A percentile compares a stretch with the other conserved stretches of the same genome.
Evolutionary conservation across 805 yeast species (phyloP).

Genomic region (Candida hungchunana): DNA sequence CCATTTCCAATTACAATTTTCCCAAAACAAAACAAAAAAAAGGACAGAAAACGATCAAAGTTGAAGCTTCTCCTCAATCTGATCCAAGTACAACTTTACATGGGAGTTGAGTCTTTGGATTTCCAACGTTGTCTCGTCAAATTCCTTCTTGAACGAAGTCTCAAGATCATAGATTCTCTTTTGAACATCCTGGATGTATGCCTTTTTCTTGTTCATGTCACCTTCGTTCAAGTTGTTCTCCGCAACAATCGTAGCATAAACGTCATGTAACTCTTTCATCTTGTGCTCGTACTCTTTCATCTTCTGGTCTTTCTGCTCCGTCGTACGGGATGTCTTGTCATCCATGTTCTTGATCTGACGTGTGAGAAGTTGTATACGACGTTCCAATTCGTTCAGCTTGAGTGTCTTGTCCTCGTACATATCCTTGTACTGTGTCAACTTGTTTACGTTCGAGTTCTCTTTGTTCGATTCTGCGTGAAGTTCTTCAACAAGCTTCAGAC

Average conservation of each 20-base stretch:
- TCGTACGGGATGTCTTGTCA: slow-evolving; percentile 36
- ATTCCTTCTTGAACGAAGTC: slow-evolving; percentile 36
- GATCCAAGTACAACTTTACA: slow-evolving; percentile 24
- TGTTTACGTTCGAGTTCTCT: slow-evolving; percentile 12
- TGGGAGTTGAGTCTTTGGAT: slow-evolving; percentile 25
- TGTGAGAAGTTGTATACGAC: slow-evolving; percentile 36
- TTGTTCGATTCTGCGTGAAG: slow-evolving; percentile 17
- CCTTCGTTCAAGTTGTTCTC: slow-evolving; percentile 37
- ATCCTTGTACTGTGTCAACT: slow-evolving; percentile 19
- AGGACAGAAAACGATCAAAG: slow-evolving; percentile 3
- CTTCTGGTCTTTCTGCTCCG: slow-evolving; percentile 34
- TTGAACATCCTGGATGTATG: slow-evolving; percentile 35
- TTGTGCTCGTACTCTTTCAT: slow-evolving; percentile 31
- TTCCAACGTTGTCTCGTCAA: slow-evolving; percentile 32
- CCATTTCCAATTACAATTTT: too few relatives aligned
- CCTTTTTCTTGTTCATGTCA: slow-evolving; percentile 33
- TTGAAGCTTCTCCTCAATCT: slow-evolving; percentile 22
- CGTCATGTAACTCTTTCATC: slow-evolving; percentile 31
- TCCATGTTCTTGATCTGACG: slow-evolving; percentile 38
- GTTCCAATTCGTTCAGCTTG: slow-evolving; percentile 27
- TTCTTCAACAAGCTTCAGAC: slow-evolving; percentile 22
- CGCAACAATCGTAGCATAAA: slow-evolving; percentile 33
- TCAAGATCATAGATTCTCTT: slow-evolving; percentile 30
- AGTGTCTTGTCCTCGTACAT: slow-evolving; percentile 16
- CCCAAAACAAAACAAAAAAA: slow-evolving; percentile 1